Conservation (phyloP, 495 filamentous ascomycete species). For the Symbiotaphrina buchneri region DNA sequence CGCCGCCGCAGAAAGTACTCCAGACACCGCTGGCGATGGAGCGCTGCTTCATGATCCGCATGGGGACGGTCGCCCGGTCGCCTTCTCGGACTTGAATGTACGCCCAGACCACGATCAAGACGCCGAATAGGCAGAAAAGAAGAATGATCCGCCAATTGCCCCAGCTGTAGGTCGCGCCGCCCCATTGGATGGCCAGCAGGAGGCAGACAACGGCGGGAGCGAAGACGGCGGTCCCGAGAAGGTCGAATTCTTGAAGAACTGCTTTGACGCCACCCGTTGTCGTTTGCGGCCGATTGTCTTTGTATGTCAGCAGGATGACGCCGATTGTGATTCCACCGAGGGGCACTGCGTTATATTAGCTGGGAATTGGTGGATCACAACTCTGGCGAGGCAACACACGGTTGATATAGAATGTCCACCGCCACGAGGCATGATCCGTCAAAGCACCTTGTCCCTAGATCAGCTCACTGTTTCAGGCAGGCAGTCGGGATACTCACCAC, state of each 20-base stretch:
- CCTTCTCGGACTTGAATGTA: background rate
- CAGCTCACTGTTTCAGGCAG: too few species aligned
- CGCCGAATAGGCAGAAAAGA: background rate
- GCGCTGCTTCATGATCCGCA: slow-evolving; percentile 4
- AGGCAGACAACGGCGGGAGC: background rate
- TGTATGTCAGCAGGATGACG: background rate
- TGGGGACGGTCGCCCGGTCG: slow-evolving; percentile 2
- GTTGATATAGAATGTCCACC: background rate
- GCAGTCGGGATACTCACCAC: too few species aligned
- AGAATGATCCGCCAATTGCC: background rate
- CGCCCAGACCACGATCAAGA: background rate
- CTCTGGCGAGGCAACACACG: too few species aligned
- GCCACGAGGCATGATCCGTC: background rate
- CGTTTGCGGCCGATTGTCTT: background rate
- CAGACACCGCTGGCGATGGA: background rate
- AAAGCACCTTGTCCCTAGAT: too few species aligned
- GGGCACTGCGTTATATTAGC: too few species aligned
- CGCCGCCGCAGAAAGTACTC: slow-evolving; percentile 4
- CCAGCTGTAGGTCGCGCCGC: background rate
- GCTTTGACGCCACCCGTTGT: background rate
- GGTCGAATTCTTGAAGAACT: background rate
- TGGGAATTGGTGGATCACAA: too few species aligned
- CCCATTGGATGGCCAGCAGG: background rate
- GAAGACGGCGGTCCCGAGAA: background rate
- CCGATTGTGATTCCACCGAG: background rate